phyloP scores from a whole-genome alignment of 441 rosid genomes.

The Oxalis stricta region DNA sequence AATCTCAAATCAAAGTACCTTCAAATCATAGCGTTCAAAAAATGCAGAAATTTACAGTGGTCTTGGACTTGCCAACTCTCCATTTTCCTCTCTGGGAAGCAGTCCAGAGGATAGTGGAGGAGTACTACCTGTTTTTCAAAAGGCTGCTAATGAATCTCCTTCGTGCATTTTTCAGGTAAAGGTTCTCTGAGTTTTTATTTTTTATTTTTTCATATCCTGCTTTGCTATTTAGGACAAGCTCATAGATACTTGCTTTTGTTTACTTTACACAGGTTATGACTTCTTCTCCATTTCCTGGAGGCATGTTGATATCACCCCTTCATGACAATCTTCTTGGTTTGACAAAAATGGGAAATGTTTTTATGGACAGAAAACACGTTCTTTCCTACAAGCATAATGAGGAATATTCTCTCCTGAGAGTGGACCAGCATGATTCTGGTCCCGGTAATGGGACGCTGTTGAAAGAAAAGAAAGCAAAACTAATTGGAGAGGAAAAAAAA shows the following conservation, averaged over 20 bases:
- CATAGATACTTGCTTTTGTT: conserved; percentile 10
- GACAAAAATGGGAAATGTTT: conserved; percentile 18
- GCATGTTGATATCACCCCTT: conserved; percentile 46
- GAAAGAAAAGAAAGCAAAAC: conserved; percentile 14
- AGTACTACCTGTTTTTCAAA: conserved; percentile 6
- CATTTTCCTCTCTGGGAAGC: conserved; percentile 32
- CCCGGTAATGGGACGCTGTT: conserved; percentile 9
- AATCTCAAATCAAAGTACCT: conserved; percentile 24
- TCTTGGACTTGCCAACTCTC: conserved; percentile 28
- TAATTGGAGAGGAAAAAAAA: conserved; percentile 12
- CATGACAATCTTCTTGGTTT: conserved; percentile 31
- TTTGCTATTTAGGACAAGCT: conserved; percentile 5
- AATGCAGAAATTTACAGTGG: conserved; percentile 23
- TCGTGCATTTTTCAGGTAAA: conserved; percentile 50
- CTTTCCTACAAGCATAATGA: conserved; percentile 11
- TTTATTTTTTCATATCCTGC: conserved; percentile 8
- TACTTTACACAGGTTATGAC: conserved; percentile 69
- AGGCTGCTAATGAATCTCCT: conserved; percentile 20
- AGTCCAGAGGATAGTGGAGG: conserved; percentile 23
- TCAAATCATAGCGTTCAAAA: conserved; percentile 11
- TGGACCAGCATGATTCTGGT: conserved; percentile 9
- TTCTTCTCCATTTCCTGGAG: conserved; percentile 28
- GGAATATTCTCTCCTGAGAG: conserved; percentile 13
- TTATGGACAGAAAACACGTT: conserved; percentile 11
- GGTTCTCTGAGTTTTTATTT: no score